A percentile compares a stretch with the other conserved stretches of the same genome.
Evolutionary conservation across 2,329 filamentous ascomycete genomes (phyloP).

Genomic region (Penicillium crustosum): DNA sequence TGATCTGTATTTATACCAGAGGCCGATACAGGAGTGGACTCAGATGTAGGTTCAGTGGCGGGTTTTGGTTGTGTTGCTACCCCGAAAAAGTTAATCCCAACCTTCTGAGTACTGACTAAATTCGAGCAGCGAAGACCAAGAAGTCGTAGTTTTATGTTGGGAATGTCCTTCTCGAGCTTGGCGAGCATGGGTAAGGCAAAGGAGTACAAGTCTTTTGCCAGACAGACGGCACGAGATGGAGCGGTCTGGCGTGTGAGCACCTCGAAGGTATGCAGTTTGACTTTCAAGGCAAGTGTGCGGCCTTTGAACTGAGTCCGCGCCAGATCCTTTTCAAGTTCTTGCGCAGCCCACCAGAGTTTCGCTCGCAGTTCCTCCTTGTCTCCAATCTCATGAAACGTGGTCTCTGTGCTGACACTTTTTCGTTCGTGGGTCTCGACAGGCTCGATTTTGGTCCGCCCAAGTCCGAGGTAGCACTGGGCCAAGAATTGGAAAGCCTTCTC

Average conservation of each 20-base stretch:
- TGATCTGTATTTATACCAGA: slow-evolving; percentile 47
- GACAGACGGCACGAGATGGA: slow-evolving; percentile 67
- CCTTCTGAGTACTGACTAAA: slow-evolving; percentile 80
- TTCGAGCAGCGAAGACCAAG: slow-evolving; percentile 89
- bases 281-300: slow-evolving; percentile 84
- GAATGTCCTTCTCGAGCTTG: slow-evolving; percentile 81
- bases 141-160: slow-evolving; percentile 73
- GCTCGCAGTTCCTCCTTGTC: slow-evolving; percentile 67
- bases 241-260: slow-evolving; percentile 80
- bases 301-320: slow-evolving; percentile 78
- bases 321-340: slow-evolving; percentile 85
- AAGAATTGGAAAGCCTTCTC: slow-evolving; percentile 89
- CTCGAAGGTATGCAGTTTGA: slow-evolving; percentile 93
- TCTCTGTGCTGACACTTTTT: slow-evolving; percentile 92
- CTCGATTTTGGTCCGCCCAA: slow-evolving; percentile 80
- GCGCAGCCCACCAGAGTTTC: slow-evolving; percentile 77
- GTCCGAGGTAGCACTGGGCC: slow-evolving; percentile 76
- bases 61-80: slow-evolving; percentile 26
- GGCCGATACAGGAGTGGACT: slow-evolving; percentile 6
- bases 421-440: slow-evolving; percentile 87
- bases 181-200: slow-evolving; percentile 77
- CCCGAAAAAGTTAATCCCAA: slow-evolving; percentile 79
- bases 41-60: slow-evolving; percentile 10
- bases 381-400: slow-evolving; percentile 80
- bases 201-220: slow-evolving; percentile 79